These are phyloP conservation scores for Calonectria crousiana DNA, from an alignment of 2,329 filamentous ascomycete species.

Conservation along the genomic window DNA sequence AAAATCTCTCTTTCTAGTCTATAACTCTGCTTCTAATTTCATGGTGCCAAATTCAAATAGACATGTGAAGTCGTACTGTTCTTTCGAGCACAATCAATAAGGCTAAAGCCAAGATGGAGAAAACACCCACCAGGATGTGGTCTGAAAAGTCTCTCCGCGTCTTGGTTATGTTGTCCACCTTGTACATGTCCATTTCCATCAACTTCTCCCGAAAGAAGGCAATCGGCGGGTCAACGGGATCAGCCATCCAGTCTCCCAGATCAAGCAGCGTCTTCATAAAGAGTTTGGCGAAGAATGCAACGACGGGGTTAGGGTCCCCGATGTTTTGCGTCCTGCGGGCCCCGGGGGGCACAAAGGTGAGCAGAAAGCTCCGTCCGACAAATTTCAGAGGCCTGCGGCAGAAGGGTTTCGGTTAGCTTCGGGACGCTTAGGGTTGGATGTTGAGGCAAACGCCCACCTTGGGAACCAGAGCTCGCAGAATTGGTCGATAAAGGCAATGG, in stretches of 20 bases:
- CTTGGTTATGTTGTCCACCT: background rate
- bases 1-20: no score
- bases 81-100: background rate
- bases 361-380: background rate
- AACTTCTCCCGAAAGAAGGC: background rate
- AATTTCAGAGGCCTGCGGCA: background rate
- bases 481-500: background rate
- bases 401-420: background rate
- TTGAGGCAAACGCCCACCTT: background rate
- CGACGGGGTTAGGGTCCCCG: background rate
- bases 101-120: background rate
- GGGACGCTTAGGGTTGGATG: no score
- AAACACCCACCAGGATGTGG: background rate
- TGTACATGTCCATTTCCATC: conserved; percentile 1
- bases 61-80: background rate
- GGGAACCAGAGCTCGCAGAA: background rate
- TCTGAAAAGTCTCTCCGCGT: background rate
- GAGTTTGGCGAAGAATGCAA: background rate
- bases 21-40: background rate
- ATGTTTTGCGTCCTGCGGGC: conserved; percentile 3
- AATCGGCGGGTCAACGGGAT: background rate
- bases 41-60: background rate
- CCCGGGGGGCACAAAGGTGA: background rate
- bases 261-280: background rate
- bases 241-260: background rate